These are phyloP conservation scores for Endocarpon pusillum DNA, from an alignment of 495 filamentous ascomycete species.

Conservation along the genomic window DNA sequence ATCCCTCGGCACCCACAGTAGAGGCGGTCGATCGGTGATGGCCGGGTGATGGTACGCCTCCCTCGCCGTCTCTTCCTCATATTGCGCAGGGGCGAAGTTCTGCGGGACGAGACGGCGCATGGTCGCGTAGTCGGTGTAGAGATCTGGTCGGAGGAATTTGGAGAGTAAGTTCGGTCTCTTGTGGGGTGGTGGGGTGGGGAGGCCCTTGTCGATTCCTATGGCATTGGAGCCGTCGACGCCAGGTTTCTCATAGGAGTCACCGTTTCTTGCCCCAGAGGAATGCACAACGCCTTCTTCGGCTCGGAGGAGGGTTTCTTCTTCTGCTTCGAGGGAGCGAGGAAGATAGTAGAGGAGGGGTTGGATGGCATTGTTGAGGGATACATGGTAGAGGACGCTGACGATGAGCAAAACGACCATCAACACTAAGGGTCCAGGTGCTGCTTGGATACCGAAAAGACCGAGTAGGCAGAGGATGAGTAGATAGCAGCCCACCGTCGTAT, in stretches of 20 bases:
- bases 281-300: conserved; percentile 20
- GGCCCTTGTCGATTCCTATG: conserved; percentile 25
- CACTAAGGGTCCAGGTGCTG: conserved; percentile 53
- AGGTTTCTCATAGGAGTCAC: conserved; percentile 18
- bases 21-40: conserved; percentile 41
- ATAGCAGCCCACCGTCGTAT: conserved; percentile 79
- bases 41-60: conserved; percentile 69
- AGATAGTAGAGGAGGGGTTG: conserved; percentile 68
- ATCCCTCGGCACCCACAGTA: conserved; percentile 78
- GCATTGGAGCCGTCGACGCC: conserved; percentile 6
- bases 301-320: conserved; percentile 47
- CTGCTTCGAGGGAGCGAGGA: conserved; percentile 43
- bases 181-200: conserved; percentile 15
- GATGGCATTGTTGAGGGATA: conserved; percentile 63
- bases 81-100: conserved; percentile 28
- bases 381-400: conserved; percentile 67
- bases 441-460: conserved; percentile 65
- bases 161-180: conserved; percentile 39
- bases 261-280: conserved; percentile 12
- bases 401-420: conserved; percentile 71
- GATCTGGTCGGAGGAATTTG: conserved; percentile 66
- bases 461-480: conserved; percentile 73
- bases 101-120: conserved; percentile 58
- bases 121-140: conserved; percentile 51
- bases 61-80: conserved; percentile 39